These are phyloP conservation scores for Myxozyma nipponensis DNA, from an alignment of 805 yeast species.

Conservation along the genomic window DNA sequence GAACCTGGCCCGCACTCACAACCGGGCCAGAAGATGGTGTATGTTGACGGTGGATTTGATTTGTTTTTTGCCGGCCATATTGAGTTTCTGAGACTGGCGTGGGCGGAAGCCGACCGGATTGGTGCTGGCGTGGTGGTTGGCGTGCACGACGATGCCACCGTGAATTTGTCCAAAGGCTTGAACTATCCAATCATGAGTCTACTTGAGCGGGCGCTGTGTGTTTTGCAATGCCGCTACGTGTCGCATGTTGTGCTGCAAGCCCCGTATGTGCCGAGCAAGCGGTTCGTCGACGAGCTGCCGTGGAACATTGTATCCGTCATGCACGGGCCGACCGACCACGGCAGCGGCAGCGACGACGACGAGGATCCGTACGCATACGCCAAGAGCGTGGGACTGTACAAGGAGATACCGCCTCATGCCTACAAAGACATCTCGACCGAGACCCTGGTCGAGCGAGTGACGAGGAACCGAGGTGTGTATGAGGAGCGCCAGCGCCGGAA, in stretches of 20 bases:
- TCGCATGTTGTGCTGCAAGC: slow-evolving; percentile 65
- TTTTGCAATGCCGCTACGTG: slow-evolving; percentile 64
- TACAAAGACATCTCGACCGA: slow-evolving; percentile 64
- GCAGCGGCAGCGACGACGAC: neutral
- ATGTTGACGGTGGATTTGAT: slow-evolving; percentile 84
- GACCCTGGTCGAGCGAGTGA: slow-evolving; percentile 71
- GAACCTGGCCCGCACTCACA: slow-evolving; percentile 15
- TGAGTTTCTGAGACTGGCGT: slow-evolving; percentile 55
- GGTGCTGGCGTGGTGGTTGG: slow-evolving; percentile 56
- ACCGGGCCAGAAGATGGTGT: slow-evolving; percentile 38
- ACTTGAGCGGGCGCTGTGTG: slow-evolving; percentile 80
- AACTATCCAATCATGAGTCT: slow-evolving; percentile 83
- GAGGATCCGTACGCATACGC: slow-evolving; percentile 42
- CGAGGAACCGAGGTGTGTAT: slow-evolving; percentile 61
- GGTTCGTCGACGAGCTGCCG: slow-evolving; percentile 42
- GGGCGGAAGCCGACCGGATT: slow-evolving; percentile 37
- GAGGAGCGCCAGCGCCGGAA: slow-evolving; percentile 84
- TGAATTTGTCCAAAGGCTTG: slow-evolving; percentile 54
- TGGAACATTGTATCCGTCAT: slow-evolving; percentile 36
- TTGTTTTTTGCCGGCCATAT: slow-evolving; percentile 92
- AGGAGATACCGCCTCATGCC: slow-evolving; percentile 50
- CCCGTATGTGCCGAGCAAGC: slow-evolving; percentile 49
- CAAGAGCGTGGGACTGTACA: slow-evolving; percentile 39
- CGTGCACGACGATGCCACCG: slow-evolving; percentile 55
- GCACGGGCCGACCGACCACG: slow-evolving; percentile 54